Conservation (phyloP, 2,329 filamentous ascomycete species). For the Sarocladium oryzae region DNA sequence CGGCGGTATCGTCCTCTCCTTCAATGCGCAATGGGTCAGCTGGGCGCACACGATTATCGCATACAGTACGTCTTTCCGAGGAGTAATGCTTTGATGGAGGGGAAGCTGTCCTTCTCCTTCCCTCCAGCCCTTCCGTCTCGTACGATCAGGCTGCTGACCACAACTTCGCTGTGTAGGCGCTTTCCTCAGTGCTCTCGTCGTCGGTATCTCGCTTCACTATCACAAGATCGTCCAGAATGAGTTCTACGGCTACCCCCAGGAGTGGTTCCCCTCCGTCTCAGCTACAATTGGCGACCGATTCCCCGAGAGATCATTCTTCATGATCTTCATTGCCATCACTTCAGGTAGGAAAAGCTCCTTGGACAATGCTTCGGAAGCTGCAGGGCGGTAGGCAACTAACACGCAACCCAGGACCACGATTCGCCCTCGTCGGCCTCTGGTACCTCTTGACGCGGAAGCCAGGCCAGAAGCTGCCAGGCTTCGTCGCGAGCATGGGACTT, state of each 20-base stretch:
- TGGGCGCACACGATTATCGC: slow-evolving; percentile 80
- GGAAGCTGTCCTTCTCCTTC: neutral
- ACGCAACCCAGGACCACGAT: slow-evolving; percentile 85
- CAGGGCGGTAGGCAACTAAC: no score
- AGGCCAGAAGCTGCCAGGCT: slow-evolving; percentile 69
- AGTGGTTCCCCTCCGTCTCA: slow-evolving; percentile 96
- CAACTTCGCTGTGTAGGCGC: slow-evolving; percentile 48
- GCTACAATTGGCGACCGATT: slow-evolving; percentile 96
- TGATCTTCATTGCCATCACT: slow-evolving; percentile 94
- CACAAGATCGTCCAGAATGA: slow-evolving; percentile 98
- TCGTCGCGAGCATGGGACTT: slow-evolving; percentile 71
- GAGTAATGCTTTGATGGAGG: neutral
- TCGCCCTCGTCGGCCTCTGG: slow-evolving; percentile 85
- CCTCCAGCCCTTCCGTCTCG: slow-evolving; percentile 10
- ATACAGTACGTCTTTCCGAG: slow-evolving; percentile 53
- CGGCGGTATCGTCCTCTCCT: slow-evolving; percentile 49
- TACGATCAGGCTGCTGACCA: neutral
- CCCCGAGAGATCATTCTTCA: slow-evolving; percentile 93
- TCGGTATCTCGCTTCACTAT: slow-evolving; percentile 80
- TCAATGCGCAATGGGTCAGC: slow-evolving; percentile 87
- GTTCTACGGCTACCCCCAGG: slow-evolving; percentile 86
- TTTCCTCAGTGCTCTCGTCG: slow-evolving; percentile 77
- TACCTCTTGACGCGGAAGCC: slow-evolving; percentile 80
- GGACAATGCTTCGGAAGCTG: slow-evolving; percentile 7
- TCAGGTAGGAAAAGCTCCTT: slow-evolving; percentile 52